Evolutionary conservation across 2,329 filamentous ascomycete species (phyloP), one percentile per base, ranked within the genome.

Genomic region (Colletotrichum melonis): DNA sequence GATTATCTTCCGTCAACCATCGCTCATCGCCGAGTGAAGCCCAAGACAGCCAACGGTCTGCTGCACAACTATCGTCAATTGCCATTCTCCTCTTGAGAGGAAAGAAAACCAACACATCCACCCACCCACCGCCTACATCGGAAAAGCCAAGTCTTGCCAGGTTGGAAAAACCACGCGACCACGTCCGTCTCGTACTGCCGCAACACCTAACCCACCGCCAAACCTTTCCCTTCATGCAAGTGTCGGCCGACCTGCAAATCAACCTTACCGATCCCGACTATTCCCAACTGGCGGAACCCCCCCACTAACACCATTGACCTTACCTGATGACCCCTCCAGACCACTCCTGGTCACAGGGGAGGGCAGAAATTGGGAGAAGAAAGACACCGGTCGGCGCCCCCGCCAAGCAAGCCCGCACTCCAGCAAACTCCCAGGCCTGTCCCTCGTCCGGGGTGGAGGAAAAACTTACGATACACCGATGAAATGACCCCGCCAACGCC

Each of bases 391-490:
- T 28, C 60, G 42, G 46, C 46, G 30, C 46, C 60, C 46, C 12
- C 26, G 26, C 60, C 4, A 35, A 35, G 60, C 42, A 6, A 32
- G n/a, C 60, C 60, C 46, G 28, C 28, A 46, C 42, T n/a, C 7
- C 42, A 49, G n/a, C 19, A 49, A 49, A 49, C 60, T 63, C n/a
- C 28, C 46, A 35, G 60, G 42, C 24, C 42, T 35, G 46, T 63
- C 22, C 60, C 60, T 63, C 28, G 22, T n/a, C 30, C 11, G 14
- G 19, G 42, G 12, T 9, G 8, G 8, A 28, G 16, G 26, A 42
- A 42, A 62, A 46, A 9, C 26, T 63, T 63, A 24, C 42, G n/a
- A 63, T 35, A 63, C 28, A 63, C 60, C 60, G 60, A 52, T 32
- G n/a, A 35, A 46, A n/a, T 54, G 19, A 35, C 42, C 42, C 60